A percentile compares a stretch with the other conserved stretches of the same genome.
These are phyloP conservation scores for Hericium erinaceus DNA, from an alignment of 768 basidiomycete genomes.

Conservation along the genomic window DNA sequence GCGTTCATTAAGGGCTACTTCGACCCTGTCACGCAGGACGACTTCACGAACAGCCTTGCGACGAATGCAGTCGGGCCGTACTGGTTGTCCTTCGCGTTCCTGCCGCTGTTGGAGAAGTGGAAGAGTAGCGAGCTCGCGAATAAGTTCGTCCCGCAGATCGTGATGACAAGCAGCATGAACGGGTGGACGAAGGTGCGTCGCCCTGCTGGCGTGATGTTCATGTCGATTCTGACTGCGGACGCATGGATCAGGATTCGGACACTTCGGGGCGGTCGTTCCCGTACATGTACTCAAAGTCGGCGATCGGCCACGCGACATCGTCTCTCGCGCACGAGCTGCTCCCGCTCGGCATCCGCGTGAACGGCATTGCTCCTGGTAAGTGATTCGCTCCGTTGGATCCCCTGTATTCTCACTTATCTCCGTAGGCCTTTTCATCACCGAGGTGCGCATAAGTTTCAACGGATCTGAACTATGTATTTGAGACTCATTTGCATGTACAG, in stretches of 20 bases:
- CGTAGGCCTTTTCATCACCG: neutral
- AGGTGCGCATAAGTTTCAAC: neutral
- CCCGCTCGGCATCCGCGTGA: slow-evolving; percentile 39
- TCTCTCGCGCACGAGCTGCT: slow-evolving; percentile 41
- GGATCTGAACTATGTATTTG: neutral
- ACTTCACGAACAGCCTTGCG: slow-evolving; percentile 27
- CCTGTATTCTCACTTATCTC: neutral
- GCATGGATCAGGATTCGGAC: slow-evolving; percentile 26
- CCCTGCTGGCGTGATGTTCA: no score
- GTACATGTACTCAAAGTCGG: slow-evolving; percentile 39
- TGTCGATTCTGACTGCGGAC: neutral
- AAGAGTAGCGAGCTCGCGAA: slow-evolving; percentile 24
- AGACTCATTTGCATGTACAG: slow-evolving; percentile 20
- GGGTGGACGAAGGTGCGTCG: slow-evolving; percentile 37
- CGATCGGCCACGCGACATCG: slow-evolving; percentile 36
- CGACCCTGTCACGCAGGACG: slow-evolving; percentile 27
- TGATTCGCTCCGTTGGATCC: neutral
- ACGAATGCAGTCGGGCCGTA: slow-evolving; percentile 39
- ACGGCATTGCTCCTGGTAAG: slow-evolving; percentile 40
- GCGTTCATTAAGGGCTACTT: slow-evolving; percentile 32
- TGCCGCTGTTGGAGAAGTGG: slow-evolving; percentile 44
- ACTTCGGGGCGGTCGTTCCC: slow-evolving; percentile 33
- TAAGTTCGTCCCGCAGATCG: slow-evolving; percentile 36
- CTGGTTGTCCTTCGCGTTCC: slow-evolving; percentile 48
- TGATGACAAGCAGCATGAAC: slow-evolving; percentile 46